Evolutionary conservation across 495 filamentous ascomycete genomes (phyloP).

Genomic region (Penicillium odoratum): DNA sequence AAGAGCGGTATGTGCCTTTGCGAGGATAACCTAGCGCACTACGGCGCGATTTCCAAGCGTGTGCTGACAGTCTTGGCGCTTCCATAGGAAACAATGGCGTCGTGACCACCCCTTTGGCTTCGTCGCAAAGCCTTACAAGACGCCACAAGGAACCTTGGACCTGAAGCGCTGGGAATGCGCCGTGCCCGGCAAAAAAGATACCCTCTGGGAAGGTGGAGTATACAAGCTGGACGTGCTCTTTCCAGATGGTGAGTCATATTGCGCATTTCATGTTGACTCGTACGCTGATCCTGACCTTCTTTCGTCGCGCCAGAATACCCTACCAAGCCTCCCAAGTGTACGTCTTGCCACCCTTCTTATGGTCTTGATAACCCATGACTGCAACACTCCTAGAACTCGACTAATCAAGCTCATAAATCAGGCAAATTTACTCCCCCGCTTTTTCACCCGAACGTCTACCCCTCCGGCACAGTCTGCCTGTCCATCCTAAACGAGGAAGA

Average conservation of each 20-base stretch:
- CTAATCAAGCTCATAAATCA: slow-evolving; percentile 33
- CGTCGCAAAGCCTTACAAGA: slow-evolving; percentile 85
- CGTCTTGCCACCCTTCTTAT: slow-evolving; percentile 23
- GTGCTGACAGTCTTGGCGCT: slow-evolving; percentile 18
- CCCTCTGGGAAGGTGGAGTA: slow-evolving; percentile 92
- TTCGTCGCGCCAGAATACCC: slow-evolving; percentile 74
- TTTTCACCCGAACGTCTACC: slow-evolving; percentile 99
- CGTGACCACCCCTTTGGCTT: slow-evolving; percentile 98
- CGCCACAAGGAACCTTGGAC: slow-evolving; percentile 76
- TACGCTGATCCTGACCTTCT: slow-evolving; percentile 14
- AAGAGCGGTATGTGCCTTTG: slow-evolving; percentile 70
- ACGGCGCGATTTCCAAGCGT: neutral
- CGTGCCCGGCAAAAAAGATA: slow-evolving; percentile 92
- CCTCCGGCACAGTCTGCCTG: slow-evolving; percentile 94
- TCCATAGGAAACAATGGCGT: slow-evolving; percentile 86
- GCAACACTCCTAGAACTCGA: neutral
- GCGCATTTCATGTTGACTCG: slow-evolving; percentile 16
- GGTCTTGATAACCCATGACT: neutral
- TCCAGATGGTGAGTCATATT: slow-evolving; percentile 75
- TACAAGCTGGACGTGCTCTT: slow-evolving; percentile 94
- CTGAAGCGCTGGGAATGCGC: slow-evolving; percentile 96
- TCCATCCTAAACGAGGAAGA: slow-evolving; percentile 99
- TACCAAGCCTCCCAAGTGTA: slow-evolving; percentile 98
- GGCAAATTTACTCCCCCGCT: slow-evolving; percentile 96
- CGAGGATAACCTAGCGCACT: neutral